Conservation (phyloP, 2,329 filamentous ascomycete species). For the Didymella segeticola region DNA sequence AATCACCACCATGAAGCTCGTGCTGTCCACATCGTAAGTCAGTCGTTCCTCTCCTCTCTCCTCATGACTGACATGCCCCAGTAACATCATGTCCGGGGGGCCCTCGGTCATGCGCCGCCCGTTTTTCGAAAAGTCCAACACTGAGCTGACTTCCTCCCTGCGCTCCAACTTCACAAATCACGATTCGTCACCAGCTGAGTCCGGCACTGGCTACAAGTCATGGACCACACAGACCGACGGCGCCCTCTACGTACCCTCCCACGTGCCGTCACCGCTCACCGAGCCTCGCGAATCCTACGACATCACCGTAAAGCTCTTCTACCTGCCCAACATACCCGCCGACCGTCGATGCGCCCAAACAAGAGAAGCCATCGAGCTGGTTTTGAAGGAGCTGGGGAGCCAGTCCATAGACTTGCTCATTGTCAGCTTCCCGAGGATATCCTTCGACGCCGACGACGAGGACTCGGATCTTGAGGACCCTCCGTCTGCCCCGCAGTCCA, state of each 20-base stretch:
- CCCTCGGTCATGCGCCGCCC: constrained; percentile 84
- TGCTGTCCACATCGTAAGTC: constrained; percentile 84
- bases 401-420: constrained; percentile 84
- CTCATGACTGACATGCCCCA: constrained; percentile 54
- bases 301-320: constrained; percentile 95
- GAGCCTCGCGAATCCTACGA: constrained; percentile 89
- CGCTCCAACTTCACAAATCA: constrained; percentile 81
- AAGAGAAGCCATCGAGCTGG: constrained; percentile 77
- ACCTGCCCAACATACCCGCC: constrained; percentile 74
- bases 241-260: constrained; percentile 76
- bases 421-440: constrained; percentile 89
- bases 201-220: constrained; percentile 52
- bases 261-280: constrained; percentile 72
- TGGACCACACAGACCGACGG: constrained; percentile 69
- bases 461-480: constrained; percentile 69
- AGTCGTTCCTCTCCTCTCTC: background rate
- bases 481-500: constrained; percentile 29
- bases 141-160: constrained; percentile 88
- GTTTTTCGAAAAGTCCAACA: constrained; percentile 82
- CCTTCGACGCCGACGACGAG: constrained; percentile 91
- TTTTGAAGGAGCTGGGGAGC: constrained; percentile 79
- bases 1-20: constrained; percentile 72
- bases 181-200: constrained; percentile 63
- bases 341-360: constrained; percentile 73
- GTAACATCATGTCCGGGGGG: constrained; percentile 85